Conservation (phyloP, 2,329 filamentous ascomycete genomes). For the Penicillium verrucosum region DNA sequence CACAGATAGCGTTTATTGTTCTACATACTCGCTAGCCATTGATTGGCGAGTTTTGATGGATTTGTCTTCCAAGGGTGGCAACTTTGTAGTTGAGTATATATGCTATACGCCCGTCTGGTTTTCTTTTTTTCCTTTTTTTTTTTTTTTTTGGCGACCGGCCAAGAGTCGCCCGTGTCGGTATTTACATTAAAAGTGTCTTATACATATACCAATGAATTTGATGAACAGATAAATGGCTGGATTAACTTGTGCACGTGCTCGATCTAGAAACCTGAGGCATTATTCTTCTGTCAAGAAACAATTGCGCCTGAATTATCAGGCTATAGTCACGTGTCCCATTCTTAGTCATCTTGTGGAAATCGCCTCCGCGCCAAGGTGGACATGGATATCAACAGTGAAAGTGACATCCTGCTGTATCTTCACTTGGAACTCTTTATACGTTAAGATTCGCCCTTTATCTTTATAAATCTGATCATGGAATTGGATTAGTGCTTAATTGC, state of each 20-base stretch:
- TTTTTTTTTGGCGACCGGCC: not conserved
- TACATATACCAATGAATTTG: not conserved
- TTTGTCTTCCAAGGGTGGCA: not conserved
- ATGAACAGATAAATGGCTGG: not conserved
- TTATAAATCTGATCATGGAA: no score
- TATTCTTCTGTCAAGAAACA: not conserved
- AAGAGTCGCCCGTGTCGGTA: not conserved
- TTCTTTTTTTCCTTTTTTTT: not conserved
- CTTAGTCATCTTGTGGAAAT: constrained; percentile 3
- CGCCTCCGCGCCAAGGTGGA: not conserved
- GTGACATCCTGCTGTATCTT: not conserved
- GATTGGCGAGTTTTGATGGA: not conserved
- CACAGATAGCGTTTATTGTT: not conserved
- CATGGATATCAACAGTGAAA: not conserved
- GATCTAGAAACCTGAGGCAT: not conserved
- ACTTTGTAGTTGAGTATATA: not conserved
- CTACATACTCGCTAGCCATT: not conserved
- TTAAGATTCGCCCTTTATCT: no score
- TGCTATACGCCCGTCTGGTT: not conserved
- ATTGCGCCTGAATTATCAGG: not conserved
- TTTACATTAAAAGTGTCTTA: not conserved
- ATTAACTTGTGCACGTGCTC: not conserved
- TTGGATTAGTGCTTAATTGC: not conserved
- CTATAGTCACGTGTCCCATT: not conserved
- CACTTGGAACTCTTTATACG: not conserved